Conservation (phyloP, 768 basidiomycete genomes). For the Mycena latifolia region DNA sequence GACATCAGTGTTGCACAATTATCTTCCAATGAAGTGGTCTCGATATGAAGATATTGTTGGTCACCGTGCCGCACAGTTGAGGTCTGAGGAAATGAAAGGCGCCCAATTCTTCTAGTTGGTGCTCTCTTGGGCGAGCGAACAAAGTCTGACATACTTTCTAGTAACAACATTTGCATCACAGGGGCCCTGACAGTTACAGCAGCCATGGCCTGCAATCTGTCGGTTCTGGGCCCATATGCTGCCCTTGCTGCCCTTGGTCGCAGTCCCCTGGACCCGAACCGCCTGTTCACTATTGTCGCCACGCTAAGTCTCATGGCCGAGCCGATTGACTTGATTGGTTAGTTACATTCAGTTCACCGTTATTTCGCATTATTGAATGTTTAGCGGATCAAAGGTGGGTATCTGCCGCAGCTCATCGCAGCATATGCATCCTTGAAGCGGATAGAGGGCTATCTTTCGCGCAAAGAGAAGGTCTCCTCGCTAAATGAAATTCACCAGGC, state of each 20-base stretch:
- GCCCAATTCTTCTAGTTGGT: conserved; percentile 28
- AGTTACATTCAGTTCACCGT: not conserved
- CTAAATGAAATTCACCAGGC: not conserved
- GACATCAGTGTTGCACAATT: conserved; percentile 23
- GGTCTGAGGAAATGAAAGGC: conserved; percentile 25
- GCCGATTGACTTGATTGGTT: conserved; percentile 10
- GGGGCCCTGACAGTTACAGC: conserved; percentile 21
- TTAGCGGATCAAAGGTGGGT: not conserved
- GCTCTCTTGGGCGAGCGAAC: not conserved
- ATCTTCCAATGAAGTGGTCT: conserved; percentile 22
- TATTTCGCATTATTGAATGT: not conserved
- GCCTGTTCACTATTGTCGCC: conserved; percentile 23
- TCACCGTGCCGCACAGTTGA: not conserved
- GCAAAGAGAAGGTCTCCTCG: not conserved
- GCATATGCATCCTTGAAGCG: conserved; percentile 1
- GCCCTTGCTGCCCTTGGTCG: conserved; percentile 18
- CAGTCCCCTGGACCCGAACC: conserved; percentile 6
- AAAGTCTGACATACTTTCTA: not conserved
- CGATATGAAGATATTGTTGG: conserved; percentile 22
- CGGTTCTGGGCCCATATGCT: conserved; percentile 28
- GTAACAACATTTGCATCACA: conserved; percentile 22
- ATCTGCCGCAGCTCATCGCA: conserved; percentile 37
- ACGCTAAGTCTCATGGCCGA: conserved; percentile 16
- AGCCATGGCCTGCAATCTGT: conserved; percentile 14
- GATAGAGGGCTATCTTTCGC: conserved; percentile 2